Base-by-base conservation (phyloP, 2,329 filamentous ascomycete genomes). In the Aspergillus japonicus region DNA sequence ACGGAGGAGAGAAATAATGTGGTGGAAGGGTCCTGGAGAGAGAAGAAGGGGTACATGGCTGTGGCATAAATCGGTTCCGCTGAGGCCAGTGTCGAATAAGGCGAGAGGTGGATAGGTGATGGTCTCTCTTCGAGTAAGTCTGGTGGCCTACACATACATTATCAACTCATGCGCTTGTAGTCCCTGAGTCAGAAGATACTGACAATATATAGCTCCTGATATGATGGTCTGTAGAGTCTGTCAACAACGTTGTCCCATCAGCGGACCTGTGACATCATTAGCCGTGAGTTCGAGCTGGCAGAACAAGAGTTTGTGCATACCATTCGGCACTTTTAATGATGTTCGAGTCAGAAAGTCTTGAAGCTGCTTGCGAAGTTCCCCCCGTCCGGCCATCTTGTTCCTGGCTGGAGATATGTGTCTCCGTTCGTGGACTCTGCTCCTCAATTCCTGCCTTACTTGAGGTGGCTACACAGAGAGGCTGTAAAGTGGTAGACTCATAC, bases 161-260 rank as follows among this genome's bases (percentile, higher is more conserved):
- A 56, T 68, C 47, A 68, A 62, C 26, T 44, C 24, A 16, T 39
- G 16, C 16, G 35, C 35, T 26, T 48, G 33, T 12, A 10, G 52
- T 35, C 5, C 52, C 29, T 35, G 29, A 24, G 11, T 5, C 8
- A 50, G 14, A 14, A 49, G 10, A 4, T 33, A 69, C 75, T 69
- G 73, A 85, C 74, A 87, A 68, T 6, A 86, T 77, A 67, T 82
- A 85, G 0, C 81, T 81, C 65, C 82, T 77, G n/a, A 84, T 75
- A 58, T 75, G 70, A 54, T 83, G 76, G 63, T 83, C 79, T 21
- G 77, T 80, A 59, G 78, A 82, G 47, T 81, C 80, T 2, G 84
- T 83, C 59, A 88, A 69, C 24, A 88, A 68, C 23, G 79, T 82
- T 1, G 83, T 86, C 6, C 85, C 85, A 69, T 88, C 85, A 16